Base-by-base conservation (phyloP, 768 basidiomycete genomes). In the Clitopilus passeckerianus region DNA sequence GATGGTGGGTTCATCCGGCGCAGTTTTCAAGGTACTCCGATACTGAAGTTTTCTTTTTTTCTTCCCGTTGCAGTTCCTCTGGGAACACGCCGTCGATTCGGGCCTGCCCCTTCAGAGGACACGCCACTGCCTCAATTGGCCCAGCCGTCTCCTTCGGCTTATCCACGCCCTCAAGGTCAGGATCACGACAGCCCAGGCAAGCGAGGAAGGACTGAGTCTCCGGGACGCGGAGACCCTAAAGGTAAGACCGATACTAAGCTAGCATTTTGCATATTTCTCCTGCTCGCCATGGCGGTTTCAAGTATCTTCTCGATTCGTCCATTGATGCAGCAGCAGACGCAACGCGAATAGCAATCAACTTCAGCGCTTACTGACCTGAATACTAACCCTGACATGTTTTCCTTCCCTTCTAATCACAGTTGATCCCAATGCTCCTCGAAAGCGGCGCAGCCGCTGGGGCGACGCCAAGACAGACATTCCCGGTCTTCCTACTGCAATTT, bases 401-500 rank as follows among this genome's bases (percentile, higher is more conserved):
- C 68, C 75, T 79, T 72, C 66, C 73, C 67, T 76, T 74, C 77
- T 70, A 73, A 65, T 65, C 67, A 7, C 73, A 91, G 90, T 86
- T 81, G 86, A 90, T 71, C 82, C 87, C 59, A 91, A 93, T 70
- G 90, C 87, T 64, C 87, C 94, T 65, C 89, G 95, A 63, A 98
- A 98, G 78, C 86, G 96, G 63, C 90, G 93, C 65, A 97, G 95
- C 68, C 91, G 97, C 59, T 99, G 95, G 95, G 97, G 97, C 64
- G 96, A 97, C 66, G 91, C 86, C 60, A 92, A 92, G 72, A 85
- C 89, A 55, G 90, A 95, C 65, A 89, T 95, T 54, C 92, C 95
- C 58, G 95, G 94, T 58, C 74, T 98, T 57, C 97, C 97, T 5
- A 96, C 95, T 46, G 94, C 95, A 52, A 95, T 99, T 64, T 90